A percentile compares a stretch with the other conserved stretches of the same genome.
Evolutionary conservation across 2,329 filamentous ascomycete genomes (phyloP).

Genomic region (Fusarium albidum): DNA sequence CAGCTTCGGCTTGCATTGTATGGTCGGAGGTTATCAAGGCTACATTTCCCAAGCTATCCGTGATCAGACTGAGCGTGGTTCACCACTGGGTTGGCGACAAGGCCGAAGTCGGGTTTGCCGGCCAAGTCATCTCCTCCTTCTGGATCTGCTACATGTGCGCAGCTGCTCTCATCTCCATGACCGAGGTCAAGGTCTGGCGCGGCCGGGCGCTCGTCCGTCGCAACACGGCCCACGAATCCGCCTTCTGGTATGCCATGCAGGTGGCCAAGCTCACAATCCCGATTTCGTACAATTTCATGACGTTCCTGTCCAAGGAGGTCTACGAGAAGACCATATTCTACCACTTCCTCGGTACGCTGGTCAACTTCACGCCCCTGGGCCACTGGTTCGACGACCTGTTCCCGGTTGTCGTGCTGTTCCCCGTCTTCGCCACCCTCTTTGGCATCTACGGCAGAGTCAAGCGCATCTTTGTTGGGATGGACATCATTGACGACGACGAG

Average conservation of each 20-base stretch:
- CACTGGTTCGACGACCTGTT: conserved; percentile 88
- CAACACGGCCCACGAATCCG: conserved; percentile 91
- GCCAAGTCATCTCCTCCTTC: conserved; percentile 81
- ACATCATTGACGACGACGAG: conserved; percentile 78
- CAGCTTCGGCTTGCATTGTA: conserved; percentile 83
- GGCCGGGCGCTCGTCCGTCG: conserved; percentile 88
- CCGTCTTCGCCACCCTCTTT: conserved; percentile 85
- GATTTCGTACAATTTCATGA: conserved; percentile 95
- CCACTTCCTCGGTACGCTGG: conserved; percentile 81
- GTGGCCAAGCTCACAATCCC: conserved; percentile 93
- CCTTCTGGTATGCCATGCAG: conserved; percentile 95
- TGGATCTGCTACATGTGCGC: conserved; percentile 98
- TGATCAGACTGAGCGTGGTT: conserved; percentile 72
- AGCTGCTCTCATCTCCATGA: conserved; percentile 86
- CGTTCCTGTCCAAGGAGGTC: conserved; percentile 78
- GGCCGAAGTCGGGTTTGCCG: conserved; percentile 83
- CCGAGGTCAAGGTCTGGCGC: conserved; percentile 96
- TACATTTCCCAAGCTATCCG: conserved; percentile 78
- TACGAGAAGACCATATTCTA: conserved; percentile 86
- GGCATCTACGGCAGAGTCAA: conserved; percentile 87
- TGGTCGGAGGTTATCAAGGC: conserved; percentile 94
- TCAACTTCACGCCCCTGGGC: conserved; percentile 84
- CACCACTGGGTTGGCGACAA: conserved; percentile 76
- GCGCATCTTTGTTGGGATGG: conserved; percentile 78
- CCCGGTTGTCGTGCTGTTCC: conserved; percentile 85